A percentile compares a stretch with the other conserved stretches of the same genome.
These are phyloP conservation scores for Turnera subulata DNA, from an alignment of 345 rosid genomes.

Conservation along the genomic window DNA sequence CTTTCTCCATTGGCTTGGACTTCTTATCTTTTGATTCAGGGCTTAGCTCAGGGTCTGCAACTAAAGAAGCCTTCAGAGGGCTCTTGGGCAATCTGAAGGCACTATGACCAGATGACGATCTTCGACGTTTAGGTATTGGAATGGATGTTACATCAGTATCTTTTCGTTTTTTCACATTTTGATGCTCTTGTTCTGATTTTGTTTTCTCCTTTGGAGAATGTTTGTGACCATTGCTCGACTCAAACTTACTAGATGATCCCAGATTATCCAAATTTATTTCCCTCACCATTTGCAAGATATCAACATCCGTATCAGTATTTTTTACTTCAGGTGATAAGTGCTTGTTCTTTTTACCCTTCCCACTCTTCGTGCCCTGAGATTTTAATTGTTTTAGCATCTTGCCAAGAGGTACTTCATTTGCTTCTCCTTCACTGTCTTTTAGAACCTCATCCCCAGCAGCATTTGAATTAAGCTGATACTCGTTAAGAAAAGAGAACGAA, in stretches of 20 bases:
- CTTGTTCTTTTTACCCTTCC: conserved; percentile 47
- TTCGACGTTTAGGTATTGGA: conserved; percentile 74
- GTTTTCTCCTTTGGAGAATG: conserved; percentile 38
- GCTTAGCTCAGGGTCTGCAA: conserved; percentile 30
- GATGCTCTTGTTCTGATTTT: conserved; percentile 37
- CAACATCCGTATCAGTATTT: conserved; percentile 62
- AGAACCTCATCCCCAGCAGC: conserved; percentile 37
- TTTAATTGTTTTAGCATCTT: conserved; percentile 68
- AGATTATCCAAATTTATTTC: conserved; percentile 76
- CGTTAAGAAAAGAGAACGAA: conserved; percentile 13
- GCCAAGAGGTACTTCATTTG: conserved; percentile 71
- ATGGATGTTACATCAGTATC: conserved; percentile 42
- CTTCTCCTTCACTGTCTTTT: conserved; percentile 63
- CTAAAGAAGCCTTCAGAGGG: conserved; percentile 32
- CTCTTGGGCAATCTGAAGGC: conserved; percentile 47
- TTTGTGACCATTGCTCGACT: conserved; percentile 77
- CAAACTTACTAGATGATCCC: conserved; percentile 50
- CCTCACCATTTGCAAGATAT: conserved; percentile 87
- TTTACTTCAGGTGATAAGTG: conserved; percentile 39
- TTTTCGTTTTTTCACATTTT: conserved; percentile 54
- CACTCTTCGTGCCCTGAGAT: conserved; percentile 59
- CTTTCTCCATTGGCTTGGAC: conserved; percentile 22
- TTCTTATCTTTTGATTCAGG: conserved; percentile 37
- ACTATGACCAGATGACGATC: conserved; percentile 57
- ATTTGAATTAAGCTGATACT: conserved; percentile 50